These are phyloP conservation scores for Penicillium sclerotigenum DNA, from an alignment of 2,329 filamentous ascomycete genomes.

Conservation along the genomic window DNA sequence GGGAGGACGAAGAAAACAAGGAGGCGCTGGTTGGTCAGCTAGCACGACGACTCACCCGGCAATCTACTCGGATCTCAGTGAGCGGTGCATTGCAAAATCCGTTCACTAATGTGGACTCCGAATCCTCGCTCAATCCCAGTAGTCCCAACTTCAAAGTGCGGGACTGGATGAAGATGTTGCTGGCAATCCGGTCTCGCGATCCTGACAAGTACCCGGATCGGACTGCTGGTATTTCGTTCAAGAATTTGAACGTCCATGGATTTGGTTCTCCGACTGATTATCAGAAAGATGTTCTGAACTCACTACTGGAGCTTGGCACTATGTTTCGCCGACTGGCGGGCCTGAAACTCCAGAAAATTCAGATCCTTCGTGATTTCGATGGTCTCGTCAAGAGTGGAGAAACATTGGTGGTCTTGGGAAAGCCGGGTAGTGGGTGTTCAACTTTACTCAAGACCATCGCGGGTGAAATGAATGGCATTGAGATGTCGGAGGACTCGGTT, in stretches of 20 bases:
- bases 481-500: constrained; percentile 62
- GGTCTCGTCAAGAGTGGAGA: background rate
- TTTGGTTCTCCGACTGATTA: constrained; percentile 64
- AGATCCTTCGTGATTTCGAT: background rate
- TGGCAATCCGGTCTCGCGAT: constrained; percentile 20
- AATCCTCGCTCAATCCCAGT: constrained; percentile 20
- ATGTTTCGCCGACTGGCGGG: background rate
- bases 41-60: constrained; percentile 18
- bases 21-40: background rate
- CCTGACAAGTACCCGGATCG: constrained; percentile 15
- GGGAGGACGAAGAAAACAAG: background rate
- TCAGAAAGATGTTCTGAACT: constrained; percentile 62
- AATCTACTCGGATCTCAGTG: constrained; percentile 20
- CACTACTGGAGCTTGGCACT: constrained; percentile 40
- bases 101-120: constrained; percentile 16
- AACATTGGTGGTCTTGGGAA: background rate
- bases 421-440: constrained; percentile 52
- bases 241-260: constrained; percentile 62
- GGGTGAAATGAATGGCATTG: constrained; percentile 74
- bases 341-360: background rate
- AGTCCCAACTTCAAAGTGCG: constrained; percentile 20
- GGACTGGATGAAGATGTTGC: constrained; percentile 23
- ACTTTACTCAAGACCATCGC: constrained; percentile 77
- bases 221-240: constrained; percentile 61
- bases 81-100: constrained; percentile 17